A percentile compares a stretch with the other conserved stretches of the same genome.
These are phyloP conservation scores for Phytophthora hybrid DNA, from an alignment of 352 stramenopile species.

Conservation along the genomic window DNA sequence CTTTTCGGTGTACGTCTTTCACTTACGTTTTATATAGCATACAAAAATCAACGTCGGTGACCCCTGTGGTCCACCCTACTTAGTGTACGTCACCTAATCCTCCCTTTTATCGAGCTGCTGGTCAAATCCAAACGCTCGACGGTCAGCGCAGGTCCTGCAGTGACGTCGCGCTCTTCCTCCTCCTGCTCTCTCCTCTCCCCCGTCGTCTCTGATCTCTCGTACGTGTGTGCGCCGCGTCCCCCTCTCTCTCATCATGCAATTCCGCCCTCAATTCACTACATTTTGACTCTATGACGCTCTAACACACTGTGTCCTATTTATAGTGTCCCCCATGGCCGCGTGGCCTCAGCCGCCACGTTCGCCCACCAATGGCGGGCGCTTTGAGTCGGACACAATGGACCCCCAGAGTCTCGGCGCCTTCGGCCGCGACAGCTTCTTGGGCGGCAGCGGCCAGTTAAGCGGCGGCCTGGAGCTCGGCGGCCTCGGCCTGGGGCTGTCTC, in stretches of 20 bases:
- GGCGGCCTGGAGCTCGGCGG: conserved; percentile 28
- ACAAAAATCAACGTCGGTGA: neutral
- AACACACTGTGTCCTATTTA: conserved; percentile 24
- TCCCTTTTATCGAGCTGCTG: conserved; percentile 16
- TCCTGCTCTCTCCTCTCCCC: conserved; percentile 1
- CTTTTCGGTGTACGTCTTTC: conserved; percentile 18
- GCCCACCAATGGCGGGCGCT: conserved; percentile 22
- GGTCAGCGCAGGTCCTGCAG: neutral
- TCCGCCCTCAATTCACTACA: neutral
- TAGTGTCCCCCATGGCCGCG: conserved; percentile 42
- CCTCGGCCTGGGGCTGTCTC: conserved; percentile 19
- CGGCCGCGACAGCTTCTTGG: conserved; percentile 26
- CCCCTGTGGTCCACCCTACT: conserved; percentile 14
- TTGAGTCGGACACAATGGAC: conserved; percentile 29
- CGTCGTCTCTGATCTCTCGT: conserved; percentile 10
- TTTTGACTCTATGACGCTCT: neutral
- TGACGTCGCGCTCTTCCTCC: neutral
- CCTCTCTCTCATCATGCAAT: neutral
- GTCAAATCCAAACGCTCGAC: conserved; percentile 36
- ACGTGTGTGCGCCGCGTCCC: conserved; percentile 7
- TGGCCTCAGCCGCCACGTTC: conserved; percentile 44
- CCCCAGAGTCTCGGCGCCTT: conserved; percentile 36
- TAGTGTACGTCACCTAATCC: conserved; percentile 17
- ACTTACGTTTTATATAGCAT: conserved; percentile 2
- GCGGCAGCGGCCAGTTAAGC: conserved; percentile 19